A percentile compares a stretch with the other conserved stretches of the same genome.
Evolutionary conservation across 257 asterid genomes (phyloP).

Genomic region (Sherardia arvensis): DNA sequence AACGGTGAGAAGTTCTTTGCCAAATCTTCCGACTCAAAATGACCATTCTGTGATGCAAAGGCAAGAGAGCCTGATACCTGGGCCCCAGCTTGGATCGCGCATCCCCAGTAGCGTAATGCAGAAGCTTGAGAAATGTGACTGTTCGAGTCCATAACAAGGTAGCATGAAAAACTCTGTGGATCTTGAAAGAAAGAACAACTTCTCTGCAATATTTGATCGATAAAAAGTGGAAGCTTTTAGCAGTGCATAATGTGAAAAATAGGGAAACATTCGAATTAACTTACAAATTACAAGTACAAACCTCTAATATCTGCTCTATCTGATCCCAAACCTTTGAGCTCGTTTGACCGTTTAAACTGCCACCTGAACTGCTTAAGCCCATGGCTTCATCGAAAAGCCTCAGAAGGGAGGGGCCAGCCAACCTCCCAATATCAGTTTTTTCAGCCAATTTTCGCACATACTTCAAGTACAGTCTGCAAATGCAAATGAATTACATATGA

Average conservation of each 20-base stretch:
- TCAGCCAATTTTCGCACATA: conserved; percentile 68
- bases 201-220: conserved; percentile 33
- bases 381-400: conserved; percentile 75
- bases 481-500: conserved; percentile 5
- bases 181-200: conserved; percentile 60
- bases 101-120: conserved; percentile 87
- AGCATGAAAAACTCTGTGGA: conserved; percentile 61
- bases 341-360: conserved; percentile 47
- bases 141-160: conserved; percentile 57
- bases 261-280: conserved; percentile 7
- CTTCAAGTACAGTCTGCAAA: conserved; percentile 69
- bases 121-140: conserved; percentile 43
- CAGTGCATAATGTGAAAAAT: background rate
- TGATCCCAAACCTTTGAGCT: conserved; percentile 79
- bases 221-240: background rate
- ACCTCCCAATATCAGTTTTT: conserved; percentile 86
- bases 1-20: conserved; percentile 47
- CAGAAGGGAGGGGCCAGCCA: conserved; percentile 78
- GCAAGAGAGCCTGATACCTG: conserved; percentile 73
- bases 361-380: conserved; percentile 36
- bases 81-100: conserved; percentile 83
- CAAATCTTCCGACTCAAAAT: conserved; percentile 16
- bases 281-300: conserved; percentile 10
- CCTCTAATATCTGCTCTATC: conserved; percentile 63
- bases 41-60: conserved; percentile 22